These are phyloP conservation scores for Trifolium subterraneum DNA, from an alignment of 306 rosid species.

Conservation along the genomic window DNA sequence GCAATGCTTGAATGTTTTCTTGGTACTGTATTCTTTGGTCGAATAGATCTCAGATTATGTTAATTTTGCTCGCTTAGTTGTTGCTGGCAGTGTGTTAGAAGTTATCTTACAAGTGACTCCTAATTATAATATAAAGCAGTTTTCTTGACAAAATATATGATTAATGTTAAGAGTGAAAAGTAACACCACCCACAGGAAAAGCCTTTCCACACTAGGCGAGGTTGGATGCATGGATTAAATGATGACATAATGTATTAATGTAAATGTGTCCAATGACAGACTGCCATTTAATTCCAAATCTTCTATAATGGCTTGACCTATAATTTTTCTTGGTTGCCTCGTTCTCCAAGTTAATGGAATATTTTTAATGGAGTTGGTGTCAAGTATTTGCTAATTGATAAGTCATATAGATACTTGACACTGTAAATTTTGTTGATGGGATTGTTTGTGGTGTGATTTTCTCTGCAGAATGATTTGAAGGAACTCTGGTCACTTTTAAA, in stretches of 20 bases:
- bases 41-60: conserved; percentile 4
- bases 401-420: conserved; percentile 22
- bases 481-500: conserved; percentile 99
- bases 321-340: conserved; percentile 2
- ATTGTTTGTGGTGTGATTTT: conserved; percentile 33
- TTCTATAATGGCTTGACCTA: neutral
- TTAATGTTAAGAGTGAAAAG: conserved; percentile 3
- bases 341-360: neutral
- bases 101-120: conserved; percentile 9
- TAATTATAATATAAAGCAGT: neutral
- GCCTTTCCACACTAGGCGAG: neutral
- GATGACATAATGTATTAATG: neutral
- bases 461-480: conserved; percentile 93
- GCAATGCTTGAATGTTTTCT: neutral
- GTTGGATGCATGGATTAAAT: neutral
- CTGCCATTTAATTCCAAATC: conserved; percentile 11
- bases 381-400: conserved; percentile 17
- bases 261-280: neutral
- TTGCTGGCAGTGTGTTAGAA: neutral
- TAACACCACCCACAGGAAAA: neutral
- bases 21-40: conserved; percentile 10
- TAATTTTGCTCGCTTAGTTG: conserved; percentile 6
- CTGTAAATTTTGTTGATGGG: conserved; percentile 25
- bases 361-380: conserved; percentile 5
- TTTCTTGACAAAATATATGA: conserved; percentile 19